These are phyloP conservation scores for Colletotrichum chlorophyti DNA, from an alignment of 2,329 filamentous ascomycete species.

Conservation along the genomic window DNA sequence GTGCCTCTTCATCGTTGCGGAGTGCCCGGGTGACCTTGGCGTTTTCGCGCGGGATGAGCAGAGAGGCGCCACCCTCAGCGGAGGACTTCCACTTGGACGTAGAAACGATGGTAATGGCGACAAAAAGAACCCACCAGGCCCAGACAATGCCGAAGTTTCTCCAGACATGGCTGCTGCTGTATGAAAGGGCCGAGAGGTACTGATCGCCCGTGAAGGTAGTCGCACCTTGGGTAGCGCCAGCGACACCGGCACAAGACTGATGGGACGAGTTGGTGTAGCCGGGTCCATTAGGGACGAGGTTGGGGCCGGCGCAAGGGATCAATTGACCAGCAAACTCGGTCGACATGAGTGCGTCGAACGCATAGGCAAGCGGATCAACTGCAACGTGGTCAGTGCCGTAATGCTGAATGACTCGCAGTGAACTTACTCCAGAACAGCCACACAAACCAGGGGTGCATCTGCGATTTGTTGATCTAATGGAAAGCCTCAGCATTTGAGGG, in stretches of 20 bases:
- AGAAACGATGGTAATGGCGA: constrained; percentile 61
- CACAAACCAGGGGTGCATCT: constrained; percentile 69
- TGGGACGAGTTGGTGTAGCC: constrained; percentile 49
- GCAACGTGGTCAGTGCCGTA: too few species aligned
- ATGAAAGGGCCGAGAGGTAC: constrained; percentile 63
- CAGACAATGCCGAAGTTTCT: constrained; percentile 68
- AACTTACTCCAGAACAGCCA: constrained; percentile 62
- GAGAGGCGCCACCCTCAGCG: constrained; percentile 57
- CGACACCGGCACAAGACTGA: constrained; percentile 64
- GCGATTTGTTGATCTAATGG: constrained; percentile 56
- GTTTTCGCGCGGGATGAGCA: constrained; percentile 69
- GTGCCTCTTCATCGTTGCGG: constrained; percentile 57
- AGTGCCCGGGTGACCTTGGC: constrained; percentile 43
- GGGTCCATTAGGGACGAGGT: constrained; percentile 58
- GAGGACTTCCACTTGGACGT: constrained; percentile 64
- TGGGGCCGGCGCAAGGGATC: constrained; percentile 55
- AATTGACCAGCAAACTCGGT: constrained; percentile 72
- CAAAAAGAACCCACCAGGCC: constrained; percentile 68
- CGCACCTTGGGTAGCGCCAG: constrained; percentile 58
- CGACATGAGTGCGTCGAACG: constrained; percentile 70
- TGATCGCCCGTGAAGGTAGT: constrained; percentile 61
- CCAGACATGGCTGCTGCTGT: constrained; percentile 60
- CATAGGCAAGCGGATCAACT: constrained; percentile 74
- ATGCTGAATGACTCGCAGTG: not conserved
- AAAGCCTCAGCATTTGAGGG: too few species aligned